Evolutionary conservation across 2,329 filamentous ascomycete genomes (phyloP).

Genomic region (Arthrobotrys conoides): DNA sequence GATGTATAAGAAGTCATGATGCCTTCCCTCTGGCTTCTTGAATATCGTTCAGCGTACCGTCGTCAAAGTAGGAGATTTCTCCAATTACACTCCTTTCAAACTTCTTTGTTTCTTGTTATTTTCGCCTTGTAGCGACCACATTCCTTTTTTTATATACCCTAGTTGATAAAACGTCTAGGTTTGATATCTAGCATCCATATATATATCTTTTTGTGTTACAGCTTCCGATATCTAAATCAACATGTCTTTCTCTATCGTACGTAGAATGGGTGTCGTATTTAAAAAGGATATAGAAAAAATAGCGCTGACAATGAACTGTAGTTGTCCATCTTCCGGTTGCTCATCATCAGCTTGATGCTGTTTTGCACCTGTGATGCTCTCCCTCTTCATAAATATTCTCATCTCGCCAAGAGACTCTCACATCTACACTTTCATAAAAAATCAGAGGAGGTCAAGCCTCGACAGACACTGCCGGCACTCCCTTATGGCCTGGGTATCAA

Average conservation of each 20-base stretch:
- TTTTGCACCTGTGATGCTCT: constrained; percentile 47
- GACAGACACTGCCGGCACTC: constrained; percentile 13
- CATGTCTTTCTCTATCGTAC: constrained; percentile 50
- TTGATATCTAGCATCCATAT: constrained; percentile 28
- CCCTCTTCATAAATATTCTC: constrained; percentile 45
- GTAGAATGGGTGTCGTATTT: not conserved
- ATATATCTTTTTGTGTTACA: constrained; percentile 9
- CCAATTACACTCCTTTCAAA: constrained; percentile 50
- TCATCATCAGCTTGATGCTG: constrained; percentile 51
- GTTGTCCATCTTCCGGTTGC: constrained; percentile 31
- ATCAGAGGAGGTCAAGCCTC: constrained; percentile 10
- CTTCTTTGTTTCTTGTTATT: constrained; percentile 33
- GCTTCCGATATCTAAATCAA: constrained; percentile 21
- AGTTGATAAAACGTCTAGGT: constrained; percentile 27
- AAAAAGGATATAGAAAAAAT: not conserved
- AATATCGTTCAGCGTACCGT: not conserved
- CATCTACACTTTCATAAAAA: constrained; percentile 33
- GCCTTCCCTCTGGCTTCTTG: constrained; percentile 21
- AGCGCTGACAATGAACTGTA: not conserved
- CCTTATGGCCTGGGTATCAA: constrained; percentile 42
- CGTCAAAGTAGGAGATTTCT: constrained; percentile 45
- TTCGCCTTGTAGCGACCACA: constrained; percentile 57
- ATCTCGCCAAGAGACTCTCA: constrained; percentile 31
- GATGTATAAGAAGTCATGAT: constrained; percentile 48
- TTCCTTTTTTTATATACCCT: constrained; percentile 38